Conservation (phyloP, 129 eudicot genomes). For the Saposhnikovia divaricata region DNA sequence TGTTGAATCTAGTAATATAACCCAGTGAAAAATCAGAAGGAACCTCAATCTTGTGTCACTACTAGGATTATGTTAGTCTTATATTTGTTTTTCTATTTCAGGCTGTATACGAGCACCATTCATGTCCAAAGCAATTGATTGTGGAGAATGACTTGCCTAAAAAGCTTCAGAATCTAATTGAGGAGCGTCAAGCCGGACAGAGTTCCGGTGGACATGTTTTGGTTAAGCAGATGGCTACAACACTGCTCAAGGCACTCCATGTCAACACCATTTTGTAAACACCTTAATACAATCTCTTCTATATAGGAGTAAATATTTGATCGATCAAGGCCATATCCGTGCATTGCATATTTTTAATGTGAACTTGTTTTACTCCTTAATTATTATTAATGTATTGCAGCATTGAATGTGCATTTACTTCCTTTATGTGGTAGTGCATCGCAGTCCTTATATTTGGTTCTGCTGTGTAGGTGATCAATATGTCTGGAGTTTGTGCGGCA, state of each 20-base stretch:
- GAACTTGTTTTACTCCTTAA: not conserved
- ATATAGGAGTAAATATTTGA: not conserved
- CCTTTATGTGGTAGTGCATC: not conserved
- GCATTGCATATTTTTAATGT: not conserved
- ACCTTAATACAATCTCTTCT: not conserved
- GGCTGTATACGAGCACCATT: conserved; percentile 99
- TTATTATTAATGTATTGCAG: not conserved
- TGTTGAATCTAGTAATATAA: not conserved
- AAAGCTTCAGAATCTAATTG: conserved; percentile 84
- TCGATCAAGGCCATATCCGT: not conserved
- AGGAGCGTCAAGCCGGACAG: conserved; percentile 93
- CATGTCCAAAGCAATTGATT: conserved; percentile 86
- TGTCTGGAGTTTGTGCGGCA: conserved; percentile 99
- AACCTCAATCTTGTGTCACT: not conserved
- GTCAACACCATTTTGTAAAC: conserved; percentile 82
- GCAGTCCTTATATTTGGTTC: not conserved
- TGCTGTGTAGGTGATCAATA: conserved; percentile 72
- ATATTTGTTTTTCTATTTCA: conserved; percentile 16
- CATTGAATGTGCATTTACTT: not conserved
- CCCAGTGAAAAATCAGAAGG: not conserved
- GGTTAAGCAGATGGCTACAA: conserved; percentile 99
- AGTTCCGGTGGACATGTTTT: conserved; percentile 90
- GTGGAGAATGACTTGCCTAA: conserved; percentile 88
- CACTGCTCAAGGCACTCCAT: conserved; percentile 93
- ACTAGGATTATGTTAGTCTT: not conserved